Evolutionary conservation across 83 land plant genomes (phyloP), one percentile per base, ranked within the genome.

Genomic region (Larix sibirica): DNA sequence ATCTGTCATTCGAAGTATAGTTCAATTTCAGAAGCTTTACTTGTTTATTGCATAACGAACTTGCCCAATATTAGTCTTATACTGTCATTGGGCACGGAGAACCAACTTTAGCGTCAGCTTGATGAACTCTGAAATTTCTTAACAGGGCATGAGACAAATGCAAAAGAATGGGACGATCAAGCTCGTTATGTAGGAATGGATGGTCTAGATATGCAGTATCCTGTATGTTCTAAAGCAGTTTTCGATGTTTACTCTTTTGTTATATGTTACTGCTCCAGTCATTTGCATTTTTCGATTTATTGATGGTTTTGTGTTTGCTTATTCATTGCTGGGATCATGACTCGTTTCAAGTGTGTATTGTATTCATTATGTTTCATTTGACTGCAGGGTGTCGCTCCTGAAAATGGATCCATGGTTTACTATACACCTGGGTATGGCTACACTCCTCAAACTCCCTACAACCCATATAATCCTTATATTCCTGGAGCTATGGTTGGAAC

Each of bases 321-420:
- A 65, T 65, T 65, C 17, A 56, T 56, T 2, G 47, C 2, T 18
- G 3, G 10, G 17, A 38, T 17, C 0, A 0, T 36, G n/a, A 17
- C 36, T 69, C 18, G 75, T 13, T 70, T 38, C 3, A 4, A 42
- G 58, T 56, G 28, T 38, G 1, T 24, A 20, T 4, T 73, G 56
- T 8, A n/a, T 23, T 73, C 4, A 74, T 28, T 59, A 40, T 47
- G 65, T 40, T 18, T 23, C 23, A 40, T 62, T 78, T 79, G 28
- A 60, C 61, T 73, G 38, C 60, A 87, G 89, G 89, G 63, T 14
- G 58, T 83, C 36, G 87, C 77, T 84, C 82, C 83, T 16, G 89
- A 90, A 62, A 85, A 87, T 90, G 92, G 92, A 75, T 87, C 87
- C 13, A 33, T 90, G 26, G 40, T 85, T 8, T 87, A 82, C 38